phyloP scores from a whole-genome alignment of 371 early-diverging fungal genomes.

The Vairimorpha ceranae region DNA sequence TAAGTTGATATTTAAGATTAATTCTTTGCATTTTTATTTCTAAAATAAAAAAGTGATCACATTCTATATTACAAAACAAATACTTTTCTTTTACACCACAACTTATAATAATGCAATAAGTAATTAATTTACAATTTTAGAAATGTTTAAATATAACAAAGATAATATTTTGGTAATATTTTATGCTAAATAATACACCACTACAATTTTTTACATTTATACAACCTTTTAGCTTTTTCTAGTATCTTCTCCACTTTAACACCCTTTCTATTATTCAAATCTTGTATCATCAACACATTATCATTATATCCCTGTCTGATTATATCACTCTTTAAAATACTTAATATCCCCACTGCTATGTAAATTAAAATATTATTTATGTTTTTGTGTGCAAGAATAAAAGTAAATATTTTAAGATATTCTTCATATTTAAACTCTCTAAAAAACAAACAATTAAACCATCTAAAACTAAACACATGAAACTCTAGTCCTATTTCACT shows the following conservation, averaged over 20 bases:
- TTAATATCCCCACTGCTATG: constrained; percentile 87
- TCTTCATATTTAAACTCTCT: constrained; percentile 75
- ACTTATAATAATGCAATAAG: too few relatives aligned
- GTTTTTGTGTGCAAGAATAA: constrained; percentile 71
- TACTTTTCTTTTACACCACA: too few relatives aligned
- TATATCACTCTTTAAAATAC: constrained; percentile 77
- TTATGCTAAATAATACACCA: too few relatives aligned
- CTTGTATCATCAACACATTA: constrained; percentile 82
- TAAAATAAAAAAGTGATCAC: too few relatives aligned
- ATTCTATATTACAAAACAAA: too few relatives aligned
- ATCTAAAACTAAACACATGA: constrained; percentile 91
- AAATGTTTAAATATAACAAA: too few relatives aligned
- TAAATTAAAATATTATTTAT: constrained; percentile 87
- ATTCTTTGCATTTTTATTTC: too few relatives aligned
- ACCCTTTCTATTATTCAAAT: constrained; percentile 71
- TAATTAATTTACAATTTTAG: too few relatives aligned
- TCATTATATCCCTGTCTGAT: constrained; percentile 79
- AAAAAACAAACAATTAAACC: constrained; percentile 96
- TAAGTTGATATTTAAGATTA: too few relatives aligned
- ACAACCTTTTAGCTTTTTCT: constrained; percentile 68
- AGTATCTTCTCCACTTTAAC: constrained; percentile 80
- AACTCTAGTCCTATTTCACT: constrained; percentile 78
- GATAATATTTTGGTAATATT: too few relatives aligned
- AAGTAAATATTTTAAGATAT: constrained; percentile 92
- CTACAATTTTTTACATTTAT: background rate